Conservation (phyloP, 176 grass and related monocot genomes). For the Paspalum vaginatum region DNA sequence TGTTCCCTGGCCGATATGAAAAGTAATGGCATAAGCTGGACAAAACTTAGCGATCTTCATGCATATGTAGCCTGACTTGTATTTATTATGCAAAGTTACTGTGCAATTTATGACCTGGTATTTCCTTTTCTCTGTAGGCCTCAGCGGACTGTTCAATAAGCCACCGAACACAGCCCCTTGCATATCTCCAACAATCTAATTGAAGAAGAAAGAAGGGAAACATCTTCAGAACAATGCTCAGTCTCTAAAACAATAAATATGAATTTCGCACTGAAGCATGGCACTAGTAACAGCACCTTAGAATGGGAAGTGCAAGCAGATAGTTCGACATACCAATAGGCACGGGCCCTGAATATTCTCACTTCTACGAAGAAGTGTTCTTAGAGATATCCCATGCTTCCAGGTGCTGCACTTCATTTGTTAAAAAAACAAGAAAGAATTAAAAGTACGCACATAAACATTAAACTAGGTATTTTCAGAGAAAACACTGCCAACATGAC, state of each 20-base stretch:
- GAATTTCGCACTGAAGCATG: neutral
- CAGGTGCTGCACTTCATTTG: slow-evolving; percentile 90
- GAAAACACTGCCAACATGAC: slow-evolving; percentile 21
- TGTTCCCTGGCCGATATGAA: slow-evolving; percentile 63
- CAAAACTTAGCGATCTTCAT: neutral
- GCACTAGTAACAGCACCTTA: neutral
- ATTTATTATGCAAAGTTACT: neutral
- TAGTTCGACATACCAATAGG: slow-evolving; percentile 67
- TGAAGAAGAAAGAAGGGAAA: neutral
- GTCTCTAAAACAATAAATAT: neutral
- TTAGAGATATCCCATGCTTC: slow-evolving; percentile 95
- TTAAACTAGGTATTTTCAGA: slow-evolving; percentile 5
- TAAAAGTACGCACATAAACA: slow-evolving; percentile 34
- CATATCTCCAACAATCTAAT: slow-evolving; percentile 82
- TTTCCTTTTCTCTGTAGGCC: slow-evolving; percentile 85
- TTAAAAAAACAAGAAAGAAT: slow-evolving; percentile 51
- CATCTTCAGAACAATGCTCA: slow-evolving; percentile 6
- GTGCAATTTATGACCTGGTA: slow-evolving; percentile 62
- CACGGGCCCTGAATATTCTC: slow-evolving; percentile 64
- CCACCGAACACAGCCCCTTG: slow-evolving; percentile 88
- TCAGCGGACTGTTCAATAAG: slow-evolving; percentile 77
- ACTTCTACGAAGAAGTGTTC: slow-evolving; percentile 80
- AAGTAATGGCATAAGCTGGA: neutral
- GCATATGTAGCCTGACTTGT: neutral
- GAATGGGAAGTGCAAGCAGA: slow-evolving; percentile 37